A percentile compares a stretch with the other conserved stretches of the same genome.
These are phyloP conservation scores for Zygotorulaspora sp. DNA, from an alignment of 805 yeast species.

Conservation along the genomic window DNA sequence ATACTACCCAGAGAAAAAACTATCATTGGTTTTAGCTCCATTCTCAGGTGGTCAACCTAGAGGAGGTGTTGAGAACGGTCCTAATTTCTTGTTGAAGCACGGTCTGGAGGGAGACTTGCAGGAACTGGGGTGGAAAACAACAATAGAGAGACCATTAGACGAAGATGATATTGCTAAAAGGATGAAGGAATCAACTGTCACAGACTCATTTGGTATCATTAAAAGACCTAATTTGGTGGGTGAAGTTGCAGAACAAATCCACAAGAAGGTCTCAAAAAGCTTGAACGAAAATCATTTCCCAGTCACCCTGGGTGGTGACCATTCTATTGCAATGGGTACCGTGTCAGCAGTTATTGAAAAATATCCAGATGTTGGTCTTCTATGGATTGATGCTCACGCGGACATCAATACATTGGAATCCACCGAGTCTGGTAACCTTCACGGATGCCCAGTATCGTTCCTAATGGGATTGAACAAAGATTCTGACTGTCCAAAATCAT, in stretches of 20 bases:
- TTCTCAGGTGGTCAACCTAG: constrained; percentile 95
- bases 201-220: constrained; percentile 51
- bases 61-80: constrained; percentile 91
- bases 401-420: constrained; percentile 87
- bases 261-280: constrained; percentile 52
- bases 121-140: constrained; percentile 67
- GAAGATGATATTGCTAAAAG: constrained; percentile 42
- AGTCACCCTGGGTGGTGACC: constrained; percentile 92
- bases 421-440: constrained; percentile 85
- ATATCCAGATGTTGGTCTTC: constrained; percentile 80
- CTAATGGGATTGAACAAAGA: constrained; percentile 73
- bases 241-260: constrained; percentile 60
- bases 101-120: constrained; percentile 64
- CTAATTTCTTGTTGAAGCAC: constrained; percentile 67
- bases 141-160: constrained; percentile 50
- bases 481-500: constrained; percentile 59
- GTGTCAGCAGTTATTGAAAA: constrained; percentile 74
- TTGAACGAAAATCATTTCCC: constrained; percentile 55
- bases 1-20: constrained; percentile 42
- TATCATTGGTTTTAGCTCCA: constrained; percentile 81
- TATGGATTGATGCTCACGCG: constrained; percentile 99
- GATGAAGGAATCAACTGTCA: constrained; percentile 40
- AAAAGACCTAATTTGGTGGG: constrained; percentile 78
- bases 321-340: constrained; percentile 92
- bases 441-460: constrained; percentile 95